Evolutionary conservation across 1,284 basidiomycete species (phyloP).

Genomic region (Chalciporus sp.): DNA sequence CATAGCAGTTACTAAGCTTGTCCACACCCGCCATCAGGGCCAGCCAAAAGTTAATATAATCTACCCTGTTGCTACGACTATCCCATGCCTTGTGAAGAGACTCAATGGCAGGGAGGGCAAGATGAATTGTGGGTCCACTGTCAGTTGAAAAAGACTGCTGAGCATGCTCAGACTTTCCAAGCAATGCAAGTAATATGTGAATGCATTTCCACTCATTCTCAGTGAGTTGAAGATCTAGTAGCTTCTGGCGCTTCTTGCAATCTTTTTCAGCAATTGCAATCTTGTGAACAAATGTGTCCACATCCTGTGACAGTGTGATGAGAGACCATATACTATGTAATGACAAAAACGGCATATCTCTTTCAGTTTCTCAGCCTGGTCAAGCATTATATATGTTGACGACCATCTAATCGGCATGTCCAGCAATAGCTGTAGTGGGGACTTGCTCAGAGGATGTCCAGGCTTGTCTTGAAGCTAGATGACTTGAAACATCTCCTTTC

Average conservation of each 20-base stretch:
- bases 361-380: background rate
- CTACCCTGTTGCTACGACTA: background rate
- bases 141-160: constrained; percentile 11
- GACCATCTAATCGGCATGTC: constrained; percentile 47
- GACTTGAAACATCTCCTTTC: background rate
- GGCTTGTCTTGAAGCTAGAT: constrained; percentile 1
- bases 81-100: constrained; percentile 28
- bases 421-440: constrained; percentile 29
- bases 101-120: constrained; percentile 28
- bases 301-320: background rate
- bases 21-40: constrained; percentile 22
- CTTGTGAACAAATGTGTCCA: constrained; percentile 13
- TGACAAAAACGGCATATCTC: background rate
- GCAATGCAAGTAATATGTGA: background rate
- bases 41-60: constrained; percentile 18
- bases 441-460: background rate
- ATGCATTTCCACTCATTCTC: background rate
- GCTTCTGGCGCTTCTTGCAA: background rate
- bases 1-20: constrained; percentile 34
- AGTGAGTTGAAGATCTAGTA: background rate
- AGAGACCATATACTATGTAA: too few species aligned
- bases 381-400: constrained; percentile 42
- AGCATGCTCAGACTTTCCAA: constrained; percentile 1
- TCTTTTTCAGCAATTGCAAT: constrained; percentile 12
- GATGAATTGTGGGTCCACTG: constrained; percentile 1